Percentiles rank a stretch among this genome's conserved stretches.
These are phyloP conservation scores for Pseudocercospora eumusae DNA, from an alignment of 2,329 filamentous ascomycete genomes.

Conservation along the genomic window DNA sequence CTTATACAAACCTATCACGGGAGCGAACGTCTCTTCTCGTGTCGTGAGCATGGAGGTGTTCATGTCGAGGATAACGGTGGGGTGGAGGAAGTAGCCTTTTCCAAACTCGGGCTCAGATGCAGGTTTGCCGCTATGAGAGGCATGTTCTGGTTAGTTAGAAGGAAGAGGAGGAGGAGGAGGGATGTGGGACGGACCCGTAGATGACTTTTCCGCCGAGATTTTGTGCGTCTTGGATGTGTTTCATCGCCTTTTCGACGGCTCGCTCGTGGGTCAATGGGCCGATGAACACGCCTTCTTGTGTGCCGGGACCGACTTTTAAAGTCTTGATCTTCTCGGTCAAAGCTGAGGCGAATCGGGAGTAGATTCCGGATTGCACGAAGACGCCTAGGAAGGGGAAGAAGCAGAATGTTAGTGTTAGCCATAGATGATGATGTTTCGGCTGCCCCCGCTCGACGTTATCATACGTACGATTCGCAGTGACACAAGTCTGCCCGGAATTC, in stretches of 20 bases:
- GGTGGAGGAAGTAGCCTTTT: conserved; percentile 77
- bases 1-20: conserved; percentile 83
- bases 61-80: conserved; percentile 86
- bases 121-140: background rate
- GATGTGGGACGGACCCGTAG: conserved; percentile 59
- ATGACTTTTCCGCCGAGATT: conserved; percentile 78
- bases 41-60: conserved; percentile 81
- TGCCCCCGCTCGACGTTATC: no score
- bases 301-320: conserved; percentile 27
- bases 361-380: conserved; percentile 55
- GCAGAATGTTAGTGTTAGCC: no score
- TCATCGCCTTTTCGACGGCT: conserved; percentile 75
- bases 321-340: conserved; percentile 51
- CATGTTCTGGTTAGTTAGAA: background rate
- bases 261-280: conserved; percentile 84
- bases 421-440: no score
- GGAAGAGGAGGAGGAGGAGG: background rate
- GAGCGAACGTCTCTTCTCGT: conserved; percentile 91
- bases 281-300: conserved; percentile 20
- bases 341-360: conserved; percentile 55
- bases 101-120: conserved; percentile 11
- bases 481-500: conserved; percentile 37
- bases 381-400: conserved; percentile 32
- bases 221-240: conserved; percentile 76
- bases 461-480: conserved; percentile 45